A percentile compares a stretch with the other conserved stretches of the same genome.
Conservation (phyloP, 495 filamentous ascomycete genomes). For the Daldinia decipiens region DNA sequence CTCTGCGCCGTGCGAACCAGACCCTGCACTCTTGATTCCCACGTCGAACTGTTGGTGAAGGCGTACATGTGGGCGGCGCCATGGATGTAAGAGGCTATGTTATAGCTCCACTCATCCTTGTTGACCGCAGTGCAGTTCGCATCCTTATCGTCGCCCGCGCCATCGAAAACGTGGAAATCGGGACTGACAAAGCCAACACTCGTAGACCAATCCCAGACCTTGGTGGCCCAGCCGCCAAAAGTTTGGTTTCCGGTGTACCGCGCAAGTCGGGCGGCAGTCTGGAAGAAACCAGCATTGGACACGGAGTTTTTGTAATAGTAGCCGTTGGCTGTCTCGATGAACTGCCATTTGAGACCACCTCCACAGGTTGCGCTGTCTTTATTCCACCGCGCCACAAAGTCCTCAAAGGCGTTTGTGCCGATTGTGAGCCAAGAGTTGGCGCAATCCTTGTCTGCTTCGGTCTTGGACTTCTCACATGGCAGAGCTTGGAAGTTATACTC, state of each 20-base stretch:
- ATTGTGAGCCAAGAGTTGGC: slow-evolving; percentile 78
- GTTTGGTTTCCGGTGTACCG: slow-evolving; percentile 80
- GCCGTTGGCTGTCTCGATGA: slow-evolving; percentile 77
- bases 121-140: slow-evolving; percentile 69
- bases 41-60: slow-evolving; percentile 64
- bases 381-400: slow-evolving; percentile 74
- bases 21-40: slow-evolving; percentile 67
- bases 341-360: slow-evolving; percentile 88
- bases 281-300: slow-evolving; percentile 81
- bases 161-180: slow-evolving; percentile 74
- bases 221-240: slow-evolving; percentile 77
- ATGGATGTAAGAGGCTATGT: slow-evolving; percentile 75
- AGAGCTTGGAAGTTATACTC: slow-evolving; percentile 70
- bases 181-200: slow-evolving; percentile 68
- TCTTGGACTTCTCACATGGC: slow-evolving; percentile 28
- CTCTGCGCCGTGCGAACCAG: slow-evolving; percentile 63
- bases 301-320: slow-evolving; percentile 85
- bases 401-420: slow-evolving; percentile 79
- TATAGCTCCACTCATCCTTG: slow-evolving; percentile 78
- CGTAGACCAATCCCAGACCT: slow-evolving; percentile 75
- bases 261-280: slow-evolving; percentile 78
- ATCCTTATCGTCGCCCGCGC: slow-evolving; percentile 66
- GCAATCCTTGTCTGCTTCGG: slow-evolving; percentile 64
- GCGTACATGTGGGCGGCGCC: slow-evolving; percentile 85
- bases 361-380: slow-evolving; percentile 71